Conservation (phyloP, 2,329 filamentous ascomycete genomes). For the Beauveria sp. region DNA sequence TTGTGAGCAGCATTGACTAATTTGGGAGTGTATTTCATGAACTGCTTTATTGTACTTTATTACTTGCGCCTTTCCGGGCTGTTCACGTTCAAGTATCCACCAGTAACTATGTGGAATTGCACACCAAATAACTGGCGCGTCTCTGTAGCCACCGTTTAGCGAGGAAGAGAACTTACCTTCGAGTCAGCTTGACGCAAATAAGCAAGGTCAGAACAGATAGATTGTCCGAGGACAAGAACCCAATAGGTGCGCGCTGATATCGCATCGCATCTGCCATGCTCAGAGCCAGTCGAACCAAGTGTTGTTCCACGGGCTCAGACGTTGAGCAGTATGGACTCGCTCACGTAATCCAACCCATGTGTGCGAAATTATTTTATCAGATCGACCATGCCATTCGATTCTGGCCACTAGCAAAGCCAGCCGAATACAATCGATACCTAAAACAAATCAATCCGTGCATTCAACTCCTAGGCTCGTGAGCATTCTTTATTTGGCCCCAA, state of each 20-base stretch:
- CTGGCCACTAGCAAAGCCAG: neutral
- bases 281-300: neutral
- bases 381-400: constrained; percentile 15
- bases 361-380: constrained; percentile 11
- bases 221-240: no score
- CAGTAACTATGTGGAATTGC: no score
- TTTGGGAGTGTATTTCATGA: no score
- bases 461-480: neutral
- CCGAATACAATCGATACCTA: neutral
- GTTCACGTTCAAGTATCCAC: no score
- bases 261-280: neutral
- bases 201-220: neutral
- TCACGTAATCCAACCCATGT: constrained; percentile 7
- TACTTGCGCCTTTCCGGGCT: no score
- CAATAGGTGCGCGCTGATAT: neutral
- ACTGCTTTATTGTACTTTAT: no score
- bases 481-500: neutral
- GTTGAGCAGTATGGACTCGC: neutral
- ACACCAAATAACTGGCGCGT: no score
- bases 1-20: no score
- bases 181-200: neutral
- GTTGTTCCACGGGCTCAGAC: neutral
- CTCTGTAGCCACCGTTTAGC: no score
- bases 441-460: neutral
- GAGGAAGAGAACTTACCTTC: no score